Base-by-base conservation (phyloP, 2,329 filamentous ascomycete species). In the Byssoonygena ceratinophila region DNA sequence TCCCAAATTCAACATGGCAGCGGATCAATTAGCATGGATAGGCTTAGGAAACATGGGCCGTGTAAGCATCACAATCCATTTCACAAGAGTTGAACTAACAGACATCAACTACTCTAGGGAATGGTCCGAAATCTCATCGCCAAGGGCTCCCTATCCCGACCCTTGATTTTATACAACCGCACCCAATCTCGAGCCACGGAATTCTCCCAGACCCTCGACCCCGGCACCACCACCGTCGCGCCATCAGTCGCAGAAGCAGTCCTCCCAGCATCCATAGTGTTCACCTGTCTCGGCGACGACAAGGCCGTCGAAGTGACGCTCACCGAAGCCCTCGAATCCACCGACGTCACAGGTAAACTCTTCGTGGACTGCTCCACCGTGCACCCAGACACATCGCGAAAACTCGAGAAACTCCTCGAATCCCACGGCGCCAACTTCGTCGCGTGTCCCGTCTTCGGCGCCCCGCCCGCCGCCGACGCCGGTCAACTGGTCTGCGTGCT, bases 301-400 rank as follows among this genome's bases (percentile, higher is more conserved):
- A 73, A 77, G 2, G 85, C 85, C 4, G 80, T 94, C 40, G 76
- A 80, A 53, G 71, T 76, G 3, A 79, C 81, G 18, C 76, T 87
- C 55, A 67, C 75, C 39, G 65, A 74, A 2, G 77, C 84, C 27
- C 70, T 87, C 2, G 12, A 56, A 4, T 61, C 77, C 45, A 63
- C 70, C 16, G 71, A 80, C 53, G 70, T 86, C 16, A 74, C 74
- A 25, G 82, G 80, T 56, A 95, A 94, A 71, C 73, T 92, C 14
- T 83, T 95, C 59, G 78, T 94, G 29, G 89, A 95, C 64, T 90
- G 85, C 75, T 92, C 87, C 2, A 95, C 89, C 23, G 80, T 95
- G 32, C 85, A 92, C 66, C 89, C 90, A 0, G 84, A 90, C 52
- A 88, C 85, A 3, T 86, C 85, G 1, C 79, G 86, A 55, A 74